Evolutionary conservation across 805 yeast genomes (phyloP).

Genomic region (Monosporozyma solicola): DNA sequence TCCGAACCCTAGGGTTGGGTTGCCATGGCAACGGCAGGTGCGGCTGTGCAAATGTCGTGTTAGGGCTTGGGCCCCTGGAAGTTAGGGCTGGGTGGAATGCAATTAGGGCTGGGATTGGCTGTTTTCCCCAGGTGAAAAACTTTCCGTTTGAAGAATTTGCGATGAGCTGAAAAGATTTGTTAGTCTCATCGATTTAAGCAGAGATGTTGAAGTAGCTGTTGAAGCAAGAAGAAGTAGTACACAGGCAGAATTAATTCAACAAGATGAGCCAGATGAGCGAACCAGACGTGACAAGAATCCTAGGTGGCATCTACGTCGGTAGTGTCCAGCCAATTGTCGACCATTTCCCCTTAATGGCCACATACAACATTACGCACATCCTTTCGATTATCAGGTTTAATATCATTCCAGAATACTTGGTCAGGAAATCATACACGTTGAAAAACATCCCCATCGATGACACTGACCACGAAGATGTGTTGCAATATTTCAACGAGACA

Average conservation of each 20-base stretch:
- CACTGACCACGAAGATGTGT: constrained; percentile 53
- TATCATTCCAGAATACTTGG: constrained; percentile 43
- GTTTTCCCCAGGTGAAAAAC: background rate
- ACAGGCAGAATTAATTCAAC: background rate
- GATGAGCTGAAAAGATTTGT: background rate
- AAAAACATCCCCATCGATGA: constrained; percentile 68
- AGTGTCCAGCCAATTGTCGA: constrained; percentile 57
- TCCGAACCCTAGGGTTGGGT: too few species aligned
- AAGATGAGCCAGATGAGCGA: background rate
- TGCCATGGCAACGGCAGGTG: too few species aligned
- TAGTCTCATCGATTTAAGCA: too few species aligned
- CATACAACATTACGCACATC: constrained; percentile 58
- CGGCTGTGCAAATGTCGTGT: too few species aligned
- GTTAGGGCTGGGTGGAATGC: too few species aligned
- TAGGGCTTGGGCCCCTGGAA: too few species aligned
- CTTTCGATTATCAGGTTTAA: constrained; percentile 61
- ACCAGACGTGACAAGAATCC: constrained; percentile 39
- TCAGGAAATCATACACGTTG: constrained; percentile 37
- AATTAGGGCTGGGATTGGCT: too few species aligned
- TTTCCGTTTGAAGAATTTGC: background rate
- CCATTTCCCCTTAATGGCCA: constrained; percentile 40
- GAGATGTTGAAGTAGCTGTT: background rate
- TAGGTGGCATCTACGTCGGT: constrained; percentile 75
- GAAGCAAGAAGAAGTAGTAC: too few species aligned
- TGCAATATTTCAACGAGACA: constrained; percentile 51